Evolutionary conservation across 148 eudicot species (phyloP), one percentile per base, ranked within the genome.

Genomic region (Heliamphora exappendiculata): DNA sequence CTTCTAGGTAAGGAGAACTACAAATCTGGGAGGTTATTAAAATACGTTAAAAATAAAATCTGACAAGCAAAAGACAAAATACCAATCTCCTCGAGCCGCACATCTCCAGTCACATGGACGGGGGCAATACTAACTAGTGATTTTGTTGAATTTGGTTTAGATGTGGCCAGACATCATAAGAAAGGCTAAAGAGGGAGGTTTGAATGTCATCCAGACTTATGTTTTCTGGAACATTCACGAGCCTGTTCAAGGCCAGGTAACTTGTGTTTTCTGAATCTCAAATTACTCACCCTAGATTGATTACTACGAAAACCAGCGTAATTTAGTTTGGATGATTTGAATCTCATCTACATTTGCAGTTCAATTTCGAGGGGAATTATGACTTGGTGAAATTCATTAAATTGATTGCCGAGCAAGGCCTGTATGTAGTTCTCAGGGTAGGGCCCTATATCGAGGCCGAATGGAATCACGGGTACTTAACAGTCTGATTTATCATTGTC

Each of bases 381-480:
- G 97, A 94, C 72, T 42, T 94, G 72, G 89, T 94, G 57, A 84
- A 82, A 70, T 94, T 90, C 87, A 70, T 92, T 67, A 90, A 78
- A 76, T 39, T 86, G 84, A 82, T 88, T 59, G 88, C 73, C 17
- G 86, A 91, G 42, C 70, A 78, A 73, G 92, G 90, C 63, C 39
- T 93, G 92, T 91, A 85, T 81, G 91, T 68, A 3, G 78, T 81
- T 60, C 89, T 93, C 70, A 86, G 98, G 76, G 36, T 91, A 42
- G 96, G 98, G 4, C 98, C 98, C 17, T 93, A 80, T 75, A 86
- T 91, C 65, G 91, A 91, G 75, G 92, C 94, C 37, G 98, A 93
- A 84, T 91, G 98, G 98, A 91, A 88, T 75, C 77, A 81, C 33
- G 98, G 98, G 98, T 93, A 87, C 37, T n/a, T n/a, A n/a, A n/a